Base-by-base conservation (phyloP, 495 filamentous ascomycete species). In the Neurospora tetraspora region DNA sequence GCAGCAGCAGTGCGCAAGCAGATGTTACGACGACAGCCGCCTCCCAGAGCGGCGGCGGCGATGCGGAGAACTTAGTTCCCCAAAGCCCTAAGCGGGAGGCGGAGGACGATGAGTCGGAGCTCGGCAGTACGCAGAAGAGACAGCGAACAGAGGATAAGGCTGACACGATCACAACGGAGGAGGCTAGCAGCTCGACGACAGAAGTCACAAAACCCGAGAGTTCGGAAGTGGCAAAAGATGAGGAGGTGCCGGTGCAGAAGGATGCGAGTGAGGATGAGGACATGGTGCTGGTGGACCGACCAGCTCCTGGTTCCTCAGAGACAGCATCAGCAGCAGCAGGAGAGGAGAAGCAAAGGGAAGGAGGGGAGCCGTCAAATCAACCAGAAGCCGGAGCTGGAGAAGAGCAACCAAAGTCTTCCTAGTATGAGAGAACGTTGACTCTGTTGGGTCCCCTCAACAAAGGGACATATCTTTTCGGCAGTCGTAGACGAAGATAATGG, bases 61-160 rank as follows among this genome's bases (percentile, higher is more conserved):
- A 34, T n/a, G n/a, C 38, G 14, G 70, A 65, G 16, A 34, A 20
- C 18, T 43, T 40, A 16, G 59, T 78, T 12, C 74, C 73, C 18
- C 69, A 59, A 31, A 82, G 81, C 47, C 80, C 82, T 16, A 85
- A 87, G 73, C 78, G 81, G 27, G 85, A 86, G 45, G 84, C 84
- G 0, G 82, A 81, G 42, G 84, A 85, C 20, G 76, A 61, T 5
- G 23, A 82, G 6, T 75, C 85, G 8, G 83, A 78, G 23, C 73
- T 68, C 0, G 78, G 71, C 14, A 76, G 78, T 42, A 75, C 73
- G 18, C 76, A 82, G 59, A 87, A 85, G 73, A 65, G 53, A 34
- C 53, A 74, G 23, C n/a, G 80, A 0, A 85, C 80, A 71, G 82
- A 82, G 68, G 83, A 80, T 20, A 39, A 70, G 59, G 70, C 69